Conservation (phyloP, 1,284 basidiomycete species). For the Papiliotrema nemorosa region DNA sequence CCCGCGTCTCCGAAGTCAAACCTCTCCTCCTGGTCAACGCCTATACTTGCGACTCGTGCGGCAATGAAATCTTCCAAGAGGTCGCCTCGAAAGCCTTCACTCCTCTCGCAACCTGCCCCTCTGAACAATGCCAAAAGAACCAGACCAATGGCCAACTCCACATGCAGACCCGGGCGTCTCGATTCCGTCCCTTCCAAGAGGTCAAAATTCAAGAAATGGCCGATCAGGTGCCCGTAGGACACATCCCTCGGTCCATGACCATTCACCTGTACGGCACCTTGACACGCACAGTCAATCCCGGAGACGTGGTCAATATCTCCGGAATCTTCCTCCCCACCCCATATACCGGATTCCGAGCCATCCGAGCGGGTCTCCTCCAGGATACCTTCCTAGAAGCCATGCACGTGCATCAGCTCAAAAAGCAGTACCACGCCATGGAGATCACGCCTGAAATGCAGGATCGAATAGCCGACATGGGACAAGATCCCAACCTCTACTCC, state of each 20-base stretch:
- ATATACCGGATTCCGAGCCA: conserved; percentile 80
- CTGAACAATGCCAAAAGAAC: conserved; percentile 80
- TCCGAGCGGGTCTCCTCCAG: conserved; percentile 90
- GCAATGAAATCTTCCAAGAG: conserved; percentile 97
- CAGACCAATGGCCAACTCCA: conserved; percentile 85
- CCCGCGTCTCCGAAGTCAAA: conserved; percentile 97
- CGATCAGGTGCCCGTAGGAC: conserved; percentile 98
- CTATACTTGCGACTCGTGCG: conserved; percentile 97
- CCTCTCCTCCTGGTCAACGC: conserved; percentile 95
- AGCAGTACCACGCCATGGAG: conserved; percentile 95
- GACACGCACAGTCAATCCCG: conserved; percentile 88
- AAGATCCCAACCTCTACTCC: conserved; percentile 76
- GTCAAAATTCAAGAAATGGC: conserved; percentile 99
- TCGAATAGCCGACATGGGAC: conserved; percentile 66
- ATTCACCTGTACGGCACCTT: conserved; percentile 87
- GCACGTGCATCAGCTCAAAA: conserved; percentile 89
- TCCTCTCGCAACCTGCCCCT: conserved; percentile 83
- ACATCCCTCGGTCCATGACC: conserved; percentile 98
- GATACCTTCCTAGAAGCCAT: conserved; percentile 96
- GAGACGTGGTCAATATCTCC: conserved; percentile 89
- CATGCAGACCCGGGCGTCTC: conserved; percentile 96
- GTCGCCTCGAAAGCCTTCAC: conserved; percentile 90
- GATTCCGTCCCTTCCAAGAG: conserved; percentile 98
- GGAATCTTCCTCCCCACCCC: conserved; percentile 87
- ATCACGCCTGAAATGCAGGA: conserved; percentile 77